Evolutionary conservation across 1,284 basidiomycete species (phyloP).

Genomic region (Pholiota adiposa): DNA sequence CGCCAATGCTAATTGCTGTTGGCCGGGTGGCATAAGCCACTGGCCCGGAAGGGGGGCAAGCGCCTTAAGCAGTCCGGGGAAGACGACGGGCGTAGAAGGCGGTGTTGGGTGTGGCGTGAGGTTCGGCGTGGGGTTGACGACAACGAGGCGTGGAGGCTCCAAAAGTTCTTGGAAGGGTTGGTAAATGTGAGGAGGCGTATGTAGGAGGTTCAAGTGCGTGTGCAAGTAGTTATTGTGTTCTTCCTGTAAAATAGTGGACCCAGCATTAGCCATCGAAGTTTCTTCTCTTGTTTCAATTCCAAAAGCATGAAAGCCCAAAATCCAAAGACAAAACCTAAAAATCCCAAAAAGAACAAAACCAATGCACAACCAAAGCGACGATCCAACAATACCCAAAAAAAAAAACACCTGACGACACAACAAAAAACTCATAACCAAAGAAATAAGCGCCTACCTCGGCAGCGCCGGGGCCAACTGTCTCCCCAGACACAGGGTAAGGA

Average conservation of each 20-base stretch:
- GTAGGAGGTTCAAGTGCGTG: neutral
- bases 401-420: too few species aligned
- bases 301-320: neutral
- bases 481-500: neutral
- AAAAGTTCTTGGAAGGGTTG: neutral
- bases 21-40: conserved; percentile 18
- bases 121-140: conserved; percentile 43
- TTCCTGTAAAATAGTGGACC: neutral
- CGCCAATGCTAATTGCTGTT: neutral
- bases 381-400: too few species aligned
- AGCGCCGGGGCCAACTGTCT: neutral
- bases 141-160: conserved; percentile 35
- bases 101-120: conserved; percentile 44
- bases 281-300: neutral
- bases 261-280: neutral
- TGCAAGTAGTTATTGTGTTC: neutral
- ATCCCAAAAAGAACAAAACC: neutral
- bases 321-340: neutral
- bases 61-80: conserved; percentile 8
- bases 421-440: neutral
- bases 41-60: neutral
- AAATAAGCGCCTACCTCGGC: neutral
- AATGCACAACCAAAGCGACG: too few species aligned
- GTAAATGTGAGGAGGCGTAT: neutral
- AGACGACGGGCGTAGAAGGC: conserved; percentile 35